Evolutionary conservation across 2,329 filamentous ascomycete species (phyloP).

Genomic region (Alternaria brassicae): DNA sequence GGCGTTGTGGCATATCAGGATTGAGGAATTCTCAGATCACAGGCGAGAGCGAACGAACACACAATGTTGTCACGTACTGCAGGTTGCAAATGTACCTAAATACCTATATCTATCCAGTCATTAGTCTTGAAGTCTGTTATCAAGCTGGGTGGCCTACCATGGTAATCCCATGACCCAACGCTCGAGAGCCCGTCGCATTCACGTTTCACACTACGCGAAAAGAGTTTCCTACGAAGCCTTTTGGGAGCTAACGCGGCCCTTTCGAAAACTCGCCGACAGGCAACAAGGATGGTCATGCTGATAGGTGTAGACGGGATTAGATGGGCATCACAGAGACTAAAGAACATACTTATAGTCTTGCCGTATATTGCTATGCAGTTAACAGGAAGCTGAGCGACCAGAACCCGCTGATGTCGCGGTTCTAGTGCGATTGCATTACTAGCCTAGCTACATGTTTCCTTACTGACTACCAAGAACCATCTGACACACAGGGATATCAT

Average conservation of each 20-base stretch:
- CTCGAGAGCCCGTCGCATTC: background rate
- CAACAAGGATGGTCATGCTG: background rate
- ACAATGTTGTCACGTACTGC: background rate
- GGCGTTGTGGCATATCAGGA: background rate
- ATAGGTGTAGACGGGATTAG: background rate
- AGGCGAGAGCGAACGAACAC: background rate
- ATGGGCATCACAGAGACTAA: background rate
- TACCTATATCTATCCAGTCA: background rate
- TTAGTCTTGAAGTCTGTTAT: background rate
- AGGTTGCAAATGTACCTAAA: background rate
- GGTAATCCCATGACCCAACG: background rate
- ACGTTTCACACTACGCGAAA: background rate
- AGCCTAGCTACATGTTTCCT: background rate
- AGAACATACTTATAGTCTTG: background rate
- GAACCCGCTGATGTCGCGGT: background rate
- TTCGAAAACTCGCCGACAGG: background rate
- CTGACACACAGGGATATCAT: background rate
- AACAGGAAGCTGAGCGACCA: background rate
- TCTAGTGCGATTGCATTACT: background rate
- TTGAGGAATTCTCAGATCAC: no score
- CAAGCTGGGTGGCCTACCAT: background rate
- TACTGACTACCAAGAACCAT: conserved; percentile 1
- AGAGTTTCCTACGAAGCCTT: background rate
- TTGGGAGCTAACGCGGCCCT: background rate
- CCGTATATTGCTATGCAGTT: background rate